Evolutionary conservation across 345 rosid genomes (phyloP), one percentile per base, ranked within the genome.

Genomic region (Eucalyptus erythrocorys): DNA sequence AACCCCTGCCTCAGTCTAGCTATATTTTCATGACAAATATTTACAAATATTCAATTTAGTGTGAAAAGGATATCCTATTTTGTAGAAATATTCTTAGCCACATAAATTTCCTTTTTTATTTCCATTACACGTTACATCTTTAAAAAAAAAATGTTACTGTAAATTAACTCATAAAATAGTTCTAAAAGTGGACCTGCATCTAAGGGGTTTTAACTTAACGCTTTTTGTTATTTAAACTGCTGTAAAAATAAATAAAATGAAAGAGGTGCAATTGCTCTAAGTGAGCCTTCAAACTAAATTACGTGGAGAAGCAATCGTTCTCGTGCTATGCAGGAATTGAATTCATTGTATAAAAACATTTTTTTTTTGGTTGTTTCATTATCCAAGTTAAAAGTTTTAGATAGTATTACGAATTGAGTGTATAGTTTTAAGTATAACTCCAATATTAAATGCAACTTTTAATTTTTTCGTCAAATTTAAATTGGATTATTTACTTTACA

Each of bases 1-100:
- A 15, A n/a, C 5, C 40, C 1, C 0, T 4, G 10, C 10, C 40
- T 32, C 0, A 6, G 6, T n/a, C 19, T 15, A 8, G 76, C 76
- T 8, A 66, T 68, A 51, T 8, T 68, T 32, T 32, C 80, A 16
- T 17, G 42, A 32, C 6, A 68, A 68, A 32, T 32, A 34, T 8
- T 32, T 34, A 68, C 42, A 68, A 17, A 68, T 68, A 8, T 68
- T 19, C 42, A 34, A 68, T 34, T 16, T 9, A 68, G 80, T 2
- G 42, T 32, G 6, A 66, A 32, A 32, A 66, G 2, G 42, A 66
- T 4, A 7, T 66, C 12, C 42, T 32, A 15, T 15, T 4, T 66
- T 8, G 79, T 32, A 15, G 79, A 66, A 14, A 9, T n/a, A 66
- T 66, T 26, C n/a, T 26, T 57, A 26, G n/a, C 64, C 64, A 59